Base-by-base conservation (phyloP, 805 yeast species). In the Starmerella apis region DNA sequence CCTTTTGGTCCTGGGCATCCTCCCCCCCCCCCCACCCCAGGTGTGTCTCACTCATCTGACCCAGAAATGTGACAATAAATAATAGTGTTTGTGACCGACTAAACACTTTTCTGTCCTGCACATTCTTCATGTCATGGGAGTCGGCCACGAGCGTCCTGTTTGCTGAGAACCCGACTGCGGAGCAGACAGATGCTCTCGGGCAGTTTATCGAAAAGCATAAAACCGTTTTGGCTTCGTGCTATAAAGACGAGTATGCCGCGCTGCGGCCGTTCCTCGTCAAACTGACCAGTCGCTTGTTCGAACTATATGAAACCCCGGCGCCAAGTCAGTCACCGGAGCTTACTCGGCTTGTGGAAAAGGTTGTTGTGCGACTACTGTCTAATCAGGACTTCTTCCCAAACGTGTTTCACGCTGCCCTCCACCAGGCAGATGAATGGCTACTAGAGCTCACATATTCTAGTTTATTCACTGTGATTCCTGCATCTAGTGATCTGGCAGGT, bases 401-500 rank as follows among this genome's bases (percentile, higher is more conserved):
- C 7, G 49, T 59, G 14, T 58, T 59, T 35, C 28, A 27, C 27
- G 35, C 41, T 28, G 50, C 54, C 3, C 30, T 49, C 13, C 22
- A 24, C 20, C 47, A 38, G 13, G 50, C 46, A 22, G 50, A 49
- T 35, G 41, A 10, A 1, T 7, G 33, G 16, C 54, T 59, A 25
- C 51, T 59, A 9, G 51, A 56, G 49, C 53, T 60, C 14, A 54
- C 54, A 6, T 56, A 52, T 44, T 46, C 55, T 14, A 39, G 56
- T 5, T 49, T 60, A 11, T 58, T 55, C 43, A 50, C 59, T 22
- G 61, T 54, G 31, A 53, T 60, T 25, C 55, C 56, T 24, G 53
- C 54, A 43, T 51, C 51, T 19, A 56, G 61, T 19, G 41, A 22
- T 25, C 52, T 56, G 6, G 56, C 60, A 1, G 32, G 43, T 16